Evolutionary conservation across 2,329 filamentous ascomycete species (phyloP), one percentile per base, ranked within the genome.

Genomic region (Fusarium sp.): DNA sequence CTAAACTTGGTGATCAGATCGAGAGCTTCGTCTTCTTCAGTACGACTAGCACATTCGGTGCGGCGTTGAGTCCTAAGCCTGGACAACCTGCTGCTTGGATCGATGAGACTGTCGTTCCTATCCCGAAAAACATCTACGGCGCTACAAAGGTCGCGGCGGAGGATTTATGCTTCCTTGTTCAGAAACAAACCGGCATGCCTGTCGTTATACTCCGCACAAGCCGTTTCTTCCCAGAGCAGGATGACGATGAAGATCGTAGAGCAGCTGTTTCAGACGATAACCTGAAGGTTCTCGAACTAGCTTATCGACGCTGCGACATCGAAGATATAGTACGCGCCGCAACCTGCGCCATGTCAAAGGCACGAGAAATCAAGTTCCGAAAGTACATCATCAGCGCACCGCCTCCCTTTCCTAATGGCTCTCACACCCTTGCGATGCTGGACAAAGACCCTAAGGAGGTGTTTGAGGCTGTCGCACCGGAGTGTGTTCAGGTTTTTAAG

Each of bases 101-200:
- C 67, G 77, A 82, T 70, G 84, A 85, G 70, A 40, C 65, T 0
- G 80, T 84, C 11, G 75, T 77, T 0, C 81, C 83, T 1, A 68
- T 78, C 23, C 83, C 84, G 4, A 85, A 85, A 64, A 86, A 86
- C 73, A 84, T 85, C 46, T 85, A 86, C 68, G 85, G 85, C 58
- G 79, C 80, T 6, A 86, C 85, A 20, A 87, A 87, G 53, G 77
- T 80, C 18, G 83, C 83, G 3, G 85, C 85, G 7, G 85, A 87
- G 66, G 84, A 86, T 54, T 62, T 86, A 33, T 86, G 84, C 70
- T 77, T 75, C 15, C 78, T 86, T 9, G 64, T 84, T 3, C 81
- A 84, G 44, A 70, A 73, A 15, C 79, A 85, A 58, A 79, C 78
- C 1, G 66, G 71, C 4, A 70, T 86, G 68, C 84, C 84, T 0